Base-by-base conservation (phyloP, 73 alveolate species). In the Paramecium bursaria region DNA sequence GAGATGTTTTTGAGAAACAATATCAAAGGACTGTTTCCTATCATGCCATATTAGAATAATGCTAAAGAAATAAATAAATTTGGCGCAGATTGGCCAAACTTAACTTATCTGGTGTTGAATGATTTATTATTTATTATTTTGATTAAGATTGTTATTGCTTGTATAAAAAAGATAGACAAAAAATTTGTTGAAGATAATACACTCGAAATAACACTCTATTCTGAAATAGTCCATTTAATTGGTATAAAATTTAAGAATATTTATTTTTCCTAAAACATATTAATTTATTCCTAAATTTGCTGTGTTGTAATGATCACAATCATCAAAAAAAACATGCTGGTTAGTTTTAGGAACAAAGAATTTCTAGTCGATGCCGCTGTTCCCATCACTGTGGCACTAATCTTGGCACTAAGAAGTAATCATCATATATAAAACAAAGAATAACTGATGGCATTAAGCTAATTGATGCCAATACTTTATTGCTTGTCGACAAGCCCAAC, bases 391-490 rank as follows among this genome's bases (percentile, higher is more conserved):
- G 82, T 67, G 39, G 82, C 82, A 31, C 42, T 21, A 0, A 67
- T 67, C 60, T 27, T 67, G 7, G 26, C 82, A 39, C 23, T 67
- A 67, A 67, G 44, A 67, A 42, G 82, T 67, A 33, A 23, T 2
- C 35, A 1, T 1, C 6, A 33, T 67, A 21, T 39, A 10, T 67
- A 33, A 39, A 23, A 29, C 44, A 15, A 15, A 67, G 82, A 27
- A 21, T 67, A 67, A 67, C 44, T 67, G 55, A 42, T 19, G 10
- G 82, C 82, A 11, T 15, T 67, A 21, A 2, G 33, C 33, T 67
- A 67, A 47, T 42, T 67, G 82, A 67, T 67, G 82, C 82, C 82
- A 3, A 39, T 67, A 27, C 11, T 67, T 3, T 67, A 67, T 14
- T 17, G 82, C 44, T 30, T 67, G 7, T 53, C 82, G 19, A 25